Evolutionary conservation across 257 asterid species (phyloP), one percentile per base, ranked within the genome.

Genomic region (Gentiana straminea): DNA sequence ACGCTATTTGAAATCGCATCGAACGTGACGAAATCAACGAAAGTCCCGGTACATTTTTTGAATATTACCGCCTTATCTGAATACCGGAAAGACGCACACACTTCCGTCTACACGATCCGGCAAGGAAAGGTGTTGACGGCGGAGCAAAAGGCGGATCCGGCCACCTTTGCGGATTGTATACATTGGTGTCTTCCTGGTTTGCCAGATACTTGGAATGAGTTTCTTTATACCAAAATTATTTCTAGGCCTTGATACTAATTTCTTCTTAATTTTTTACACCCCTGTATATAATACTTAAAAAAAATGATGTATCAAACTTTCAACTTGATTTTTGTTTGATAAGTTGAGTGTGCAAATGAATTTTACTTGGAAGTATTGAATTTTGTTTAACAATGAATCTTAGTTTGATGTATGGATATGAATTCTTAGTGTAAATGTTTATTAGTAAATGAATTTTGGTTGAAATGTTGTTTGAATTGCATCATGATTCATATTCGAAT

Each of bases 111-210:
- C 77, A 83, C 93, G 1, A 81, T 77, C 49, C 78, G 95, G 0
- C 89, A 86, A 7, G 95, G 95, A 2, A 75, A 79, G 57, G 75
- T 83, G 73, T 54, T 86, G 7, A 79, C 79, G 1, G 64, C 78
- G 1, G 86, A 83, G 54, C 90, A 86, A 35, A 77, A 83, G 63
- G 80, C 86, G 3, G 85, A 86, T 57, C 94, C 86, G 1, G 65
- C 72, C 38, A 79, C 75, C 1, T 86, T 51, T 11, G 87, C 95
- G 2, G 94, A 86, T 39, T 86, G 94, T 63, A 86, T 86, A 32
- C 95, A 86, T 15, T 86, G 95, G 95, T 86, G 95, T 65, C 84
- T 86, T 11, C 95, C 94, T 0, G 94, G 95, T 1, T 55, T 86
- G 71, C 95, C 93, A 4, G 95, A 83, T 38, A 77, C 79, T 0